Conservation (phyloP, 2,329 filamentous ascomycete genomes). For the Cadophora gregata region DNA sequence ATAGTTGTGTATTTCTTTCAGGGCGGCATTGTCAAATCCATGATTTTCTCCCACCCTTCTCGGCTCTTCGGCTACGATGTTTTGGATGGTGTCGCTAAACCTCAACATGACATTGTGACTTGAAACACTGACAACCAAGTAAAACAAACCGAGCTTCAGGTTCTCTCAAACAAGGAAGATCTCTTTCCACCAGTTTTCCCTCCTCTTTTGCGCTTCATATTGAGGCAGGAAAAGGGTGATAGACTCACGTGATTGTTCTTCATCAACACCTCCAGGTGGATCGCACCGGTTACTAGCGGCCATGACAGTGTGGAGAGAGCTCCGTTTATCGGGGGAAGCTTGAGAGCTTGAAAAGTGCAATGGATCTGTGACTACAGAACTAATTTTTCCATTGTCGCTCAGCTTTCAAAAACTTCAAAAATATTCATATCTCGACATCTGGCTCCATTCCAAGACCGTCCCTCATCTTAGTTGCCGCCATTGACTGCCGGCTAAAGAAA, state of each 20-base stretch:
- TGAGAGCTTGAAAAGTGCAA: conserved; percentile 9
- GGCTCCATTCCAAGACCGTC: not conserved
- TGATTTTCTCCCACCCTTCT: not conserved
- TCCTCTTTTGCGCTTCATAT: not conserved
- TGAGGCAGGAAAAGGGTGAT: too few relatives aligned
- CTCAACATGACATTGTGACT: not conserved
- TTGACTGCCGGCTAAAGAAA: conserved; percentile 23
- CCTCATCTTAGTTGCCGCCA: conserved; percentile 1
- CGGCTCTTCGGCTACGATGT: not conserved
- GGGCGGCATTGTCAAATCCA: not conserved
- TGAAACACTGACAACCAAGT: not conserved
- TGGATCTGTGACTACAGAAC: not conserved
- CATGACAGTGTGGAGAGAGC: conserved; percentile 8
- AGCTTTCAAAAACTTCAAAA: not conserved
- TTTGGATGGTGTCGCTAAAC: not conserved
- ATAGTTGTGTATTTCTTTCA: not conserved
- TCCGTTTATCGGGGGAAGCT: conserved; percentile 22
- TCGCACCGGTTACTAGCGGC: not conserved
- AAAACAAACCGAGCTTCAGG: not conserved
- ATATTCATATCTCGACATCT: not conserved
- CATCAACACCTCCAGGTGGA: not conserved
- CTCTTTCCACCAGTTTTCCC: not conserved
- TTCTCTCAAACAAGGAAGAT: not conserved
- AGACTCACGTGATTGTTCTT: not conserved
- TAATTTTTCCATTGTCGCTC: conserved; percentile 1